Conservation (phyloP, 2,329 filamentous ascomycete species). For the Monilinia laxa region DNA sequence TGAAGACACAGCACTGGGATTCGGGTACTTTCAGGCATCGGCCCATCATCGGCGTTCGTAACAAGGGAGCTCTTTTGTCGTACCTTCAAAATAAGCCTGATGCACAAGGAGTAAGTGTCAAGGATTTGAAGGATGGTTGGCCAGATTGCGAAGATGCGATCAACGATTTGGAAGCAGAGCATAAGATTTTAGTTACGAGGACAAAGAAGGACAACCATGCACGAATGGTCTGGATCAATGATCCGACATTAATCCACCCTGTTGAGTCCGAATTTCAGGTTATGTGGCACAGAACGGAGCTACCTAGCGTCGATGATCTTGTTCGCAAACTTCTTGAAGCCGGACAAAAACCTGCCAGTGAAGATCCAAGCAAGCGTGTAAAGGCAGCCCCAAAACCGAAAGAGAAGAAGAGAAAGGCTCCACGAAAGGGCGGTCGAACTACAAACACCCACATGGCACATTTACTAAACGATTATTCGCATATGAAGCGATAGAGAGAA, state of each 20-base stretch:
- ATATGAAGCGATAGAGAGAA: slow-evolving; percentile 33
- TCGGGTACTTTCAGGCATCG: slow-evolving; percentile 77
- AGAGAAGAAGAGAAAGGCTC: slow-evolving; percentile 42
- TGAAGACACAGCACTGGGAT: slow-evolving; percentile 66
- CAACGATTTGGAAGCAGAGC: slow-evolving; percentile 71
- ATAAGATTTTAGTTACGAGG: slow-evolving; percentile 79
- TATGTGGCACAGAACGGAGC: slow-evolving; percentile 74
- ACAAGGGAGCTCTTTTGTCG: slow-evolving; percentile 71
- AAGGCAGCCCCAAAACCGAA: slow-evolving; percentile 41
- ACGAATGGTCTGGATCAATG: slow-evolving; percentile 85
- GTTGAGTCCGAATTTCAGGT: slow-evolving; percentile 81
- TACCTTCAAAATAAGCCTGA: slow-evolving; percentile 81
- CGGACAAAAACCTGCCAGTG: slow-evolving; percentile 43
- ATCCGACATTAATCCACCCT: slow-evolving; percentile 69
- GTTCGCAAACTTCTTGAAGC: slow-evolving; percentile 44
- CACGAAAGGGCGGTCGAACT: slow-evolving; percentile 40
- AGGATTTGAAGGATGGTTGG: slow-evolving; percentile 96
- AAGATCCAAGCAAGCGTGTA: slow-evolving; percentile 42
- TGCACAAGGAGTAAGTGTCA: slow-evolving; percentile 77
- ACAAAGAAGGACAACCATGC: slow-evolving; percentile 91
- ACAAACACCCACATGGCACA: slow-evolving; percentile 42
- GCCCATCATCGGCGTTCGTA: slow-evolving; percentile 79
- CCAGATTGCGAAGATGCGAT: slow-evolving; percentile 78
- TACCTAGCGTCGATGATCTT: slow-evolving; percentile 56
- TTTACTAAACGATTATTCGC: slow-evolving; percentile 38